Conservation (phyloP, 805 yeast genomes). For the baker's yeast (Saccharomyces cerevisiae) region DNA sequence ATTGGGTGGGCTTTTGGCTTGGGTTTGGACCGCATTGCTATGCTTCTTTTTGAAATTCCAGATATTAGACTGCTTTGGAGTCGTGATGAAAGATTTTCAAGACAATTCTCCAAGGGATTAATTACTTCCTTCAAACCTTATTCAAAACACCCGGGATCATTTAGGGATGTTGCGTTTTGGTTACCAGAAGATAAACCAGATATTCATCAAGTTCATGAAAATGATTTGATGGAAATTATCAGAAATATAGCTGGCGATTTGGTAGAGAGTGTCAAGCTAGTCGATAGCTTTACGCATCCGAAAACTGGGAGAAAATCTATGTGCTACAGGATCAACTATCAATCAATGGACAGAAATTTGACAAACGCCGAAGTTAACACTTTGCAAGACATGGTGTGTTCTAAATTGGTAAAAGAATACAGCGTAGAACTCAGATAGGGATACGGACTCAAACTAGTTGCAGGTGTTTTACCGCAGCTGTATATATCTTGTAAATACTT, state of each 20-base stretch:
- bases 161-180: constrained; percentile 91
- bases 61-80: constrained; percentile 95
- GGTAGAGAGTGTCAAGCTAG: constrained; percentile 72
- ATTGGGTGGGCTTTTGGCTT: constrained; percentile 98
- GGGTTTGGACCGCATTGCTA: constrained; percentile 91
- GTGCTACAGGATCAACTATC: constrained; percentile 86
- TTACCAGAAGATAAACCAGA: constrained; percentile 36
- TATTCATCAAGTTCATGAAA: constrained; percentile 51
- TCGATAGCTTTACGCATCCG: constrained; percentile 82
- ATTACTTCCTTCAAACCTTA: constrained; percentile 77
- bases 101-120: constrained; percentile 58
- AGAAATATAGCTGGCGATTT: constrained; percentile 78
- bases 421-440: constrained; percentile 48
- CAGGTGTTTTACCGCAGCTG: not conserved
- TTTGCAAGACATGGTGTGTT: constrained; percentile 59
- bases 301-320: constrained; percentile 68
- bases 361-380: constrained; percentile 78
- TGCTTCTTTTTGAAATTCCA: constrained; percentile 90
- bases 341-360: constrained; percentile 89
- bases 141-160: constrained; percentile 82
- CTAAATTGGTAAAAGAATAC: constrained; percentile 43
- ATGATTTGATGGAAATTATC: constrained; percentile 90
- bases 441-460: no score
- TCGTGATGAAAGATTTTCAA: constrained; percentile 61
- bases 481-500: constrained; percentile 1